A percentile compares a stretch with the other conserved stretches of the same genome.
Evolutionary conservation across 129 eudicot genomes (phyloP).

Genomic region (Artemisia annua): DNA sequence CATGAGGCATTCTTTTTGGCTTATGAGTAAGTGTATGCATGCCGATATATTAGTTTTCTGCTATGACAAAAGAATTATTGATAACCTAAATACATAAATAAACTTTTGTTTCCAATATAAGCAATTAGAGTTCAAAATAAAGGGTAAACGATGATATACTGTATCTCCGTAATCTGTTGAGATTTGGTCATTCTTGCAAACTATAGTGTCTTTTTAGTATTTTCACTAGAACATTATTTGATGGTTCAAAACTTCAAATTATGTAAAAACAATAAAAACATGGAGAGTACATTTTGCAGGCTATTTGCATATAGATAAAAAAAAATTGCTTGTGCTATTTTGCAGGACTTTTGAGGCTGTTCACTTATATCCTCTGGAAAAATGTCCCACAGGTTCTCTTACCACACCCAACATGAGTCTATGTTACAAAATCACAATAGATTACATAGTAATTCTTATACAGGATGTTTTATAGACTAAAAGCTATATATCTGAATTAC

Average conservation of each 20-base stretch:
- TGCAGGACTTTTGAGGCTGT: conserved; percentile 56
- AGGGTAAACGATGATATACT: not conserved
- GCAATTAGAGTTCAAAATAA: no score
- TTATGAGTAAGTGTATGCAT: conserved; percentile 55
- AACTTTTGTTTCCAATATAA: no score
- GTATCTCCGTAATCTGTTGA: not conserved
- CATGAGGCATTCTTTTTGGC: conserved; percentile 47
- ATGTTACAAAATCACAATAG: not conserved
- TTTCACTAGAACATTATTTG: not conserved
- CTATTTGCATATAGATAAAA: not conserved
- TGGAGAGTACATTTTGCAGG: not conserved
- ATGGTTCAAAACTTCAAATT: not conserved
- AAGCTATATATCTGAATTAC: no score
- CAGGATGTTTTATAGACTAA: not conserved
- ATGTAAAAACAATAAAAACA: not conserved
- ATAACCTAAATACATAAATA: no score
- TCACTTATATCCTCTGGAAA: conserved; percentile 70
- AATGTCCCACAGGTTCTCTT: conserved; percentile 80
- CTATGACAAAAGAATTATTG: not conserved
- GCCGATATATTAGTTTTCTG: not conserved
- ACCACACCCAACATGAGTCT: not conserved
- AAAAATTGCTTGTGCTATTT: not conserved
- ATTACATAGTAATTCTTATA: not conserved
- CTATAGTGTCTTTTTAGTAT: not conserved
- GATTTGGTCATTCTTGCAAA: not conserved